Conservation (phyloP, 495 filamentous ascomycete genomes). For the Aspergillus conjunctus region DNA sequence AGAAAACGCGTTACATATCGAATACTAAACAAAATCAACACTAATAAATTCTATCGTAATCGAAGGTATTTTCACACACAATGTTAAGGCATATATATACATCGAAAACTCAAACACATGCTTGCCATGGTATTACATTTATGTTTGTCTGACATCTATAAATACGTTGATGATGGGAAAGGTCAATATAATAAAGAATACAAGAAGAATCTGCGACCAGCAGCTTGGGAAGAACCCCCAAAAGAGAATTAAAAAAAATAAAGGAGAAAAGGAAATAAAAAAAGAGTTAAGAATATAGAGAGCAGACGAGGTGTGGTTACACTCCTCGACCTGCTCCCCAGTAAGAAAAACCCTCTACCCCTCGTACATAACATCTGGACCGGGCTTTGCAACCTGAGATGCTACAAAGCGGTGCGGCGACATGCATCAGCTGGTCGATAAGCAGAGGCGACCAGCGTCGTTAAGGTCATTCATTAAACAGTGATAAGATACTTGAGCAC, state of each 20-base stretch:
- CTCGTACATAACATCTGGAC: slow-evolving; percentile 20
- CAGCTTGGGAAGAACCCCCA: slow-evolving; percentile 12
- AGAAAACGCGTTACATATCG: too few relatives aligned
- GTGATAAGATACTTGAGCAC: slow-evolving; percentile 31
- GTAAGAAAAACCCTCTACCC: slow-evolving; percentile 20
- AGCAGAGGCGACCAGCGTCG: slow-evolving; percentile 40
- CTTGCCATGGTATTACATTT: slow-evolving; percentile 16
- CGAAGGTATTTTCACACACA: background rate
- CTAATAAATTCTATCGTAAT: too few relatives aligned
- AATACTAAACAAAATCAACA: too few relatives aligned
- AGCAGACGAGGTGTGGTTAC: slow-evolving; percentile 6
- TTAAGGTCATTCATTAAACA: slow-evolving; percentile 52
- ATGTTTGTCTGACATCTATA: slow-evolving; percentile 21
- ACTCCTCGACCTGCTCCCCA: slow-evolving; percentile 10
- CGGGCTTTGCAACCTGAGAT: slow-evolving; percentile 21
- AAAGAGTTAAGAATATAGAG: slow-evolving; percentile 28
- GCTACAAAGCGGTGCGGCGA: slow-evolving; percentile 24
- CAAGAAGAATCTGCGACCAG: slow-evolving; percentile 17
- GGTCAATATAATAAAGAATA: slow-evolving; percentile 13
- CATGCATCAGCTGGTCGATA: slow-evolving; percentile 34
- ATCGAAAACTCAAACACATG: slow-evolving; percentile 2
- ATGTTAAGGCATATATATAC: background rate
- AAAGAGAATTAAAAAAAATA: background rate
- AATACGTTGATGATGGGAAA: slow-evolving; percentile 13
- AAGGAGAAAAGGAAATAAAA: slow-evolving; percentile 2